Evolutionary conservation across 2,329 filamentous ascomycete genomes (phyloP), one percentile per base, ranked within the genome.

Genomic region (Paradendryphiella salina): DNA sequence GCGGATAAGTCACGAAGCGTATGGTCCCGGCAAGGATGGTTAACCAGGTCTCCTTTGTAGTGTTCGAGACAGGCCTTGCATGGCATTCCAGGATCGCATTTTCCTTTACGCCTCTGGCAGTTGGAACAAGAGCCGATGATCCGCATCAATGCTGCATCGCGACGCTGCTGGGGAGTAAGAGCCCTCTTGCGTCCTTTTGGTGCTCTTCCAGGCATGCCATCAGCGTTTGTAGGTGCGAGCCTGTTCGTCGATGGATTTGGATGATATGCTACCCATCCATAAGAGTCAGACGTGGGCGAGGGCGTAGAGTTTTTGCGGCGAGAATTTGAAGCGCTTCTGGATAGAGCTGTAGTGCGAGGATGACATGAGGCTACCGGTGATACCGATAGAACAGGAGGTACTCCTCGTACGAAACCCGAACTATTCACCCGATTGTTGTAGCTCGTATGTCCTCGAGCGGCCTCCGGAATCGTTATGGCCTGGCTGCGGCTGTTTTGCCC

Each of bases 81-180:
- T 9, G 73, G 73, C 29, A 66, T 71, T 0, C 73, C 73, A n/a
- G 66, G 61, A 40, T 75, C 73, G 41, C 73, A 75, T 43, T 65
- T 68, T 54, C 69, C 70, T 45, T 73, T 71, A 17, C 71, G 57
- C 53, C 63, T 60, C 55, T 67, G 66, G 46, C 72, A 74, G 20
- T 71, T 73, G 1, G 63, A 64, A 47, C 72, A 74, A 4, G 70
- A 67, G 5, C 64, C 62, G 18, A 73, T 53, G 9, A 70, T 58
- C 6, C 72, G 63, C 70, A 74, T 73, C 41, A 71, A 45, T 14
- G 71, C 71, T 14, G 72, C 72, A 40, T 71, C 57, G 18, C 53
- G 65, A 10, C 71, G 65, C 44, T 72, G 70, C 32, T 68, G 67
- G 1, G 63, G 55, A 6, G 63, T 73, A 26, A 74, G 59, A 3